phyloP scores from a whole-genome alignment of 2,329 filamentous ascomycete genomes.

The Scedosporium apiospermum region DNA sequence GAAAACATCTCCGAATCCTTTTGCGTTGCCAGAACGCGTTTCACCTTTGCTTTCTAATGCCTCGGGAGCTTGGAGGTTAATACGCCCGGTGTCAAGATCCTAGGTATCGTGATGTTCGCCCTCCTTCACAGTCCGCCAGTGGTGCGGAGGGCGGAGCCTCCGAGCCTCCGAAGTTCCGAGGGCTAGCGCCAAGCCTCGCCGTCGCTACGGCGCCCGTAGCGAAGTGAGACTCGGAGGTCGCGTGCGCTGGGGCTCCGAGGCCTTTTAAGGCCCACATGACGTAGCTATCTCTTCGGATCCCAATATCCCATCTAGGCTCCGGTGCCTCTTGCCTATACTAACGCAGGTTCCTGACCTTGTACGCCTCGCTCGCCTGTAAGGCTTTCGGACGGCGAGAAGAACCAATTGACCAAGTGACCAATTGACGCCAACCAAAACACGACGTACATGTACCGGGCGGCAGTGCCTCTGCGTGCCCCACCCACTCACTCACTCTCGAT shows the following conservation, averaged over 20 bases:
- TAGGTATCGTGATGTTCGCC: neutral
- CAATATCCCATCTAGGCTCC: too few species aligned
- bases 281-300: too few species aligned
- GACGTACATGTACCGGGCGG: neutral
- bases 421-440: too few species aligned
- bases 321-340: too few species aligned
- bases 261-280: too few species aligned
- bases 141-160: constrained; percentile 1
- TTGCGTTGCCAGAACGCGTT: neutral
- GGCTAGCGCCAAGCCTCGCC: neutral
- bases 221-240: neutral
- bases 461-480: neutral
- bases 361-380: too few species aligned
- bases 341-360: too few species aligned
- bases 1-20: neutral
- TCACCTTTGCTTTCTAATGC: neutral
- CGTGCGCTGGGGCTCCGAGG: too few species aligned
- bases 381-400: too few species aligned
- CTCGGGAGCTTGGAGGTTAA: neutral
- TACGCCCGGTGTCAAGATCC: neutral
- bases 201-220: neutral
- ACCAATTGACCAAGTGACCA: too few species aligned
- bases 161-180: constrained; percentile 1
- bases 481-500: neutral
- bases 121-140: neutral